Evolutionary conservation across 2,329 filamentous ascomycete species (phyloP).

Genomic region (Aspergillus alliaceus): DNA sequence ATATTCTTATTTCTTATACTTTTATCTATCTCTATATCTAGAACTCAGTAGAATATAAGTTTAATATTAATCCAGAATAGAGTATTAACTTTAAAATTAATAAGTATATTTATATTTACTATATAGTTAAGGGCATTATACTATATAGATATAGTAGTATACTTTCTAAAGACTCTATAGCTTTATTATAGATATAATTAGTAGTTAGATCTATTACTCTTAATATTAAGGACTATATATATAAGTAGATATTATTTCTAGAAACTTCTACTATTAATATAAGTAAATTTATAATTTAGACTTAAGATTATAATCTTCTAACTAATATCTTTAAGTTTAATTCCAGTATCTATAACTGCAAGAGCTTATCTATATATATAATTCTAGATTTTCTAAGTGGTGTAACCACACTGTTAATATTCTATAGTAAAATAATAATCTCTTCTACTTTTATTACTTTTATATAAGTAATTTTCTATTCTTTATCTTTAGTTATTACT

Average conservation of each 20-base stretch:
- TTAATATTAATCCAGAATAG: conserved; percentile 11
- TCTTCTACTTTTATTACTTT: conserved; percentile 3
- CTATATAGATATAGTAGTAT: conserved; percentile 13
- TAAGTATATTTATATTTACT: conserved; percentile 9
- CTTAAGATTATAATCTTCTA: conserved; percentile 12
- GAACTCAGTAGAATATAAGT: conserved; percentile 12
- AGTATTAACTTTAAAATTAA: conserved; percentile 7
- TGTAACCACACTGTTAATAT: conserved; percentile 13
- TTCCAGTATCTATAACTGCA: conserved; percentile 8
- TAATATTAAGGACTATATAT: conserved; percentile 14
- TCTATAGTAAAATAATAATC: conserved; percentile 7
- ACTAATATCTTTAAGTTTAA: conserved; percentile 8
- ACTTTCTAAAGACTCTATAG: conserved; percentile 11
- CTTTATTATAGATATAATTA: conserved; percentile 10
- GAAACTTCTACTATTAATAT: conserved; percentile 11
- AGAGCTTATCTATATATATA: conserved; percentile 11
- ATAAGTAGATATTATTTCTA: conserved; percentile 14
- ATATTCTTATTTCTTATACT: conserved; percentile 16
- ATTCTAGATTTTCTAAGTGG: conserved; percentile 11
- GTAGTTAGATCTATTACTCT: conserved; percentile 6
- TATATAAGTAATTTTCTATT: conserved; percentile 1
- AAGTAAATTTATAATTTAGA: conserved; percentile 16
- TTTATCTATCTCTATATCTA: conserved; percentile 18
- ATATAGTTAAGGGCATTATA: conserved; percentile 16
- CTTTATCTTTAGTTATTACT: neutral